Base-by-base conservation (phyloP, 2,329 filamentous ascomycete genomes). In the Arthrobotrys entomopaga region DNA sequence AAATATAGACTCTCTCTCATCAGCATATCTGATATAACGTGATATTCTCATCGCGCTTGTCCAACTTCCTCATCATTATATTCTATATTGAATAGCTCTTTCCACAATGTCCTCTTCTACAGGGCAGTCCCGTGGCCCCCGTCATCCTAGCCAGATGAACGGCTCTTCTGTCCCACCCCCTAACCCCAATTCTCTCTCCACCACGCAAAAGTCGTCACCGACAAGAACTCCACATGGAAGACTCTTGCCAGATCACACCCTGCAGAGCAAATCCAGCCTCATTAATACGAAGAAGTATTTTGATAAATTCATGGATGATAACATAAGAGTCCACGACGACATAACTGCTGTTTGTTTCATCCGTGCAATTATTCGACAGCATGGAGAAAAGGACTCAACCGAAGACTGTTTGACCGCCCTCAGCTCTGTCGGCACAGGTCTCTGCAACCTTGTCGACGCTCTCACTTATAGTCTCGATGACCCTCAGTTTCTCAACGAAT, bases 331-430 rank as follows among this genome's bases (percentile, higher is more conserved):
- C 6, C 7, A n/a, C 6, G 52, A 63, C 13, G 15, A 24, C 1
- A 43, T 57, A 2, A n/a, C n/a, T n/a, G 61, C 61, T 22, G 52
- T 42, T 24, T 11, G 26, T 34, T 63, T 61, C 16, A 38, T 73
- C 29, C 40, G 56, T 22, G 57, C 61, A 15, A 6, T 66, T 19
- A 40, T 73, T 26, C 63, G 69, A 4, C 63, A 73, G 11, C 43
- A 40, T 19, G 63, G 57, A 34, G 54, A 66, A 16, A 13, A 16
- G 16, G 52, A 49, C 29, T 48, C 11, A 15, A 54, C 53, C 0
- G 54, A 65, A 26, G 15, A 52, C 13, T 73, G 69, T 22, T 24
- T 73, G 6, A 53, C 20, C 8, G 8, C 20, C 8, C 10, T 73
- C 2, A 26, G 22, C 8, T 29, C 20, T 10, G 58, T 46, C 3